Evolutionary conservation across 2,329 filamentous ascomycete genomes (phyloP).

Genomic region (Fusarium nanum): DNA sequence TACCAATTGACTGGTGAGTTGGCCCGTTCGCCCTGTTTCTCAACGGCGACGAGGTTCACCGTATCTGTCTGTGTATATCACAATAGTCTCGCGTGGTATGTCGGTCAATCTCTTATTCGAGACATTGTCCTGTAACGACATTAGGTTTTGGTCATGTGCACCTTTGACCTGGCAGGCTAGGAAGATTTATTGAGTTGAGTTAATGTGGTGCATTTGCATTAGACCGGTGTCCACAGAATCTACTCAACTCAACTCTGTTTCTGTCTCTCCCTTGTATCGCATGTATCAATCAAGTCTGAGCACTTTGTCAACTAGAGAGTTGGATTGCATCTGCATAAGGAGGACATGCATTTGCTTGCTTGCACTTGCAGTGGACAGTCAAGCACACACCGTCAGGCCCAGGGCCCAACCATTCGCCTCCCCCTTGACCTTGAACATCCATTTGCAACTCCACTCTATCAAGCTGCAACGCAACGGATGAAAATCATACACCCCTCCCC

Average conservation of each 20-base stretch:
- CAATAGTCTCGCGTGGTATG: conserved; percentile 35
- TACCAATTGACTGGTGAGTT: conserved; percentile 32
- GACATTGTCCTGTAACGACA: conserved; percentile 34
- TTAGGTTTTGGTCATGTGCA: conserved; percentile 33
- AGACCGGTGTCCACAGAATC: conserved; percentile 22
- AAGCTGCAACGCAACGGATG: conserved; percentile 22
- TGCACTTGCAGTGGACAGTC: conserved; percentile 1
- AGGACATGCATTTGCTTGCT: conserved; percentile 22
- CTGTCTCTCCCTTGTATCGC: conserved; percentile 29
- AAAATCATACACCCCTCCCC: conserved; percentile 41
- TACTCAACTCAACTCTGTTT: not conserved
- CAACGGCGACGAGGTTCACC: conserved; percentile 21
- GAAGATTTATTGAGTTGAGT: conserved; percentile 32
- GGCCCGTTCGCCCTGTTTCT: conserved; percentile 42
- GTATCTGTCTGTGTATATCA: conserved; percentile 36
- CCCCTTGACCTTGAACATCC: conserved; percentile 34
- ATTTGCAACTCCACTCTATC: conserved; percentile 32
- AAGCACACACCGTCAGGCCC: conserved; percentile 12
- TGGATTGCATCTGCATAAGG: conserved; percentile 12
- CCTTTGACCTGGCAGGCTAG: conserved; percentile 16
- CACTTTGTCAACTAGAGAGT: conserved; percentile 14
- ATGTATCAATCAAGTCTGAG: conserved; percentile 27
- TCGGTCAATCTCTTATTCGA: conserved; percentile 37
- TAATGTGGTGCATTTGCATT: conserved; percentile 36
- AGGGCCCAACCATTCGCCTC: conserved; percentile 35